Percentiles rank a stretch among this genome's conserved stretches.
Evolutionary conservation across 2,329 filamentous ascomycete species (phyloP).

Genomic region (Metarhizium rileyi): DNA sequence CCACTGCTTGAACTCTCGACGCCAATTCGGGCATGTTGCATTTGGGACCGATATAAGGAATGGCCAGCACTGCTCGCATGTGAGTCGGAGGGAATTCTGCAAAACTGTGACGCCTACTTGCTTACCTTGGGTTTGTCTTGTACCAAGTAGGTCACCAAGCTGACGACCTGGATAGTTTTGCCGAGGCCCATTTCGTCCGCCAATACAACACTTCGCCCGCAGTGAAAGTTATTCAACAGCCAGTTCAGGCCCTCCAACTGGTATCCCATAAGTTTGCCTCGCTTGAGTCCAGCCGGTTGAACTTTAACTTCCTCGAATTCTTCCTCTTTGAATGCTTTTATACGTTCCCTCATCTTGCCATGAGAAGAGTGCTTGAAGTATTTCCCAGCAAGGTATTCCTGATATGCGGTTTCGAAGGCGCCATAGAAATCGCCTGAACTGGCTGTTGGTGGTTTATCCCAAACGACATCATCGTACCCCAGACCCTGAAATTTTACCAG

Average conservation of each 20-base stretch:
- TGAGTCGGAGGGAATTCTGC: conserved; percentile 8
- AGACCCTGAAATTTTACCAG: conserved; percentile 90
- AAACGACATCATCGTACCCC: conserved; percentile 81
- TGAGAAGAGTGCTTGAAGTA: conserved; percentile 53
- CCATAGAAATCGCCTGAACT: conserved; percentile 59
- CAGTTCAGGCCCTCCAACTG: conserved; percentile 91
- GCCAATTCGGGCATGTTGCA: conserved; percentile 95
- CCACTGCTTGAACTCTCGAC: conserved; percentile 92
- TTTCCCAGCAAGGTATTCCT: conserved; percentile 73
- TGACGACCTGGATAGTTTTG: conserved; percentile 91
- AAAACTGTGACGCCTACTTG: background rate
- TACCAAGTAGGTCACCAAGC: conserved; percentile 65
- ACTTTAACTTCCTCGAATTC: conserved; percentile 59
- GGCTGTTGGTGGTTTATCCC: conserved; percentile 69
- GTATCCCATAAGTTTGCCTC: conserved; percentile 84
- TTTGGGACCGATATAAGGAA: conserved; percentile 93
- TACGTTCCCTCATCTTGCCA: conserved; percentile 52
- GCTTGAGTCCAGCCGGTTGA: conserved; percentile 65
- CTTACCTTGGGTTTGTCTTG: conserved; percentile 46
- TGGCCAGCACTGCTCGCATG: conserved; percentile 56
- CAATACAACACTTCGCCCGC: conserved; percentile 74
- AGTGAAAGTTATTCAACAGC: conserved; percentile 84
- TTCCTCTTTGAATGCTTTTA: conserved; percentile 55
- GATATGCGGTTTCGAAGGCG: conserved; percentile 75
- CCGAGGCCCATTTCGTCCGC: conserved; percentile 98